These are phyloP conservation scores for Lentinula lateritia DNA, from an alignment of 768 basidiomycete species.

Conservation along the genomic window DNA sequence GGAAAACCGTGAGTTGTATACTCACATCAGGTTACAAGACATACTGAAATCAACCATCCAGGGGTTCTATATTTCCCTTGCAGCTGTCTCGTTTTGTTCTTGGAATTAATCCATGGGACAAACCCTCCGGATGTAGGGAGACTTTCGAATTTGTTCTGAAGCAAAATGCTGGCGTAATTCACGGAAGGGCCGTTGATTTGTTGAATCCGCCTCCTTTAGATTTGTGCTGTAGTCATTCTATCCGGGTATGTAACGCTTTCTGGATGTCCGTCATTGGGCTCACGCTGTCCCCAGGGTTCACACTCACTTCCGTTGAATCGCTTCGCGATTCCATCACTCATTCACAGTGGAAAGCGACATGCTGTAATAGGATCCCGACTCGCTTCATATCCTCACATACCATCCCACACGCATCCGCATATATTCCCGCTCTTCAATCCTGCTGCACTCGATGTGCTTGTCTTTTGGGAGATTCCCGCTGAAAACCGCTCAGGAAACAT, in stretches of 20 bases:
- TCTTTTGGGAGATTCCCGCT: conserved; percentile 72
- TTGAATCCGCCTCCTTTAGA: conserved; percentile 49
- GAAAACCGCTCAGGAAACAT: conserved; percentile 58
- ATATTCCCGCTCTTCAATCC: conserved; percentile 85
- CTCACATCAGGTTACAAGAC: background rate
- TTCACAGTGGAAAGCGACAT: conserved; percentile 38
- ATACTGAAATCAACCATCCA: conserved; percentile 16
- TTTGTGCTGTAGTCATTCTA: conserved; percentile 43
- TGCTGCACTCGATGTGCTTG: conserved; percentile 58
- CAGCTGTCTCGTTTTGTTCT: conserved; percentile 45
- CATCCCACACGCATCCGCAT: conserved; percentile 37
- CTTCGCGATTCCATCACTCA: conserved; percentile 35
- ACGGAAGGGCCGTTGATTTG: conserved; percentile 33
- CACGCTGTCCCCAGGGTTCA: background rate
- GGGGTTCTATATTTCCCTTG: conserved; percentile 36
- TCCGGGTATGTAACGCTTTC: conserved; percentile 28
- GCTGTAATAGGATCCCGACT: conserved; percentile 31
- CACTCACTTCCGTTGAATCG: background rate
- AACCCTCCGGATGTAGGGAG: conserved; percentile 30
- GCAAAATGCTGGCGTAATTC: conserved; percentile 46
- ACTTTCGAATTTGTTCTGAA: conserved; percentile 45
- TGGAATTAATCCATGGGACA: conserved; percentile 32
- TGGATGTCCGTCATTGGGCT: conserved; percentile 9
- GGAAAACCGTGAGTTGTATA: conserved; percentile 35
- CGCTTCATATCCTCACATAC: conserved; percentile 51